Evolutionary conservation across 2,329 filamentous ascomycete genomes (phyloP), one percentile per base, ranked within the genome.

Genomic region (Diaporthe humulicola): DNA sequence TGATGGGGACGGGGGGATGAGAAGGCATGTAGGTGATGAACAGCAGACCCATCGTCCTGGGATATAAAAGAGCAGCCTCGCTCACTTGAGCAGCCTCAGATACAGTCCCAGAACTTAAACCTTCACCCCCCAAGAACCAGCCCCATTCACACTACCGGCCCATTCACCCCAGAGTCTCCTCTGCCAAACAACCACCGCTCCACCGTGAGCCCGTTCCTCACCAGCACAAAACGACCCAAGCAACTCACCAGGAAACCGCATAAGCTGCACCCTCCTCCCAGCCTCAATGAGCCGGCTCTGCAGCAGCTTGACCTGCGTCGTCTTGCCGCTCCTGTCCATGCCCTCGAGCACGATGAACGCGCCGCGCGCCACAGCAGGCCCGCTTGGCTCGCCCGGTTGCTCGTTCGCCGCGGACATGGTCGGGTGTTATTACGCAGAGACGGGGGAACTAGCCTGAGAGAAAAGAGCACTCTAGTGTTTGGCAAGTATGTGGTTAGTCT

Each of bases 301-400:
- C 69, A 98, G 86, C 60, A 91, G 85, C 79, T 92, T 89, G 78
- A 95, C 96, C 88, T 98, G 96, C 45, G 95, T 98, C 30, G 95
- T 96, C 88, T 98, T 98, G 73, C 96, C 96, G 57, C 95, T 95
- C 77, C 95, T 91, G 80, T 98, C 96, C 76, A 98, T 88, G 2
- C 96, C 96, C 86, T 98, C 96, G 73, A 98, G 91, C 6, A 96
- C 93, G 71, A 98, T 90, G 42, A 98, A 90, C 17, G 92, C 91
- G 61, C 95, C 95, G 12, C 75, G 52, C 10, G 45, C 56, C 2
- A 42, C 60, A 1, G 25, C n/a, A 17, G 40, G 9, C 15, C 28
- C n/a, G 15, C 19, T 22, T 14, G 7, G 28, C 12, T 30, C n/a
- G n/a, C n/a, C n/a, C n/a, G n/a, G n/a, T n/a, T 19, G 40, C 22